Evolutionary conservation across 139 green algal genomes (phyloP).

Genomic region (Picochlorum sp.): DNA sequence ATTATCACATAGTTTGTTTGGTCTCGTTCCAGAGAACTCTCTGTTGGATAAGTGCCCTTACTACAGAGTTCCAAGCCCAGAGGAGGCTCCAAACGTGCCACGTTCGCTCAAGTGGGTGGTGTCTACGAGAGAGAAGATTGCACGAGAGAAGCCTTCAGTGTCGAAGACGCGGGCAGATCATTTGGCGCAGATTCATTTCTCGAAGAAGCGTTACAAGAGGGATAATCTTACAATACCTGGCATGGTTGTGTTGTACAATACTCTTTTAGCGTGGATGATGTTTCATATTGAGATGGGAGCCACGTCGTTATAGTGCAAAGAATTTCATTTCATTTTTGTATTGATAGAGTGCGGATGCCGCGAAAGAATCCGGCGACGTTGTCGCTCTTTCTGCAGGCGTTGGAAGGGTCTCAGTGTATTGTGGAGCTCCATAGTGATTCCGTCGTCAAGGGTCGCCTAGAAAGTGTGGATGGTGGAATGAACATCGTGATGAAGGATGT

Average conservation of each 20-base stretch:
- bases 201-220: constrained; percentile 2
- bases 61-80: constrained; percentile 7
- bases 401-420: constrained; percentile 31
- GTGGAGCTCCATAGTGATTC: constrained; percentile 36
- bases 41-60: constrained; percentile 21
- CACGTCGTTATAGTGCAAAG: constrained; percentile 6
- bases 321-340: constrained; percentile 1
- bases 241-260: constrained; percentile 22
- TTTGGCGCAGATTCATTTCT: too few species aligned
- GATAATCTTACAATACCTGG: constrained; percentile 7
- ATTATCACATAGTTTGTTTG: constrained; percentile 10
- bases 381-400: constrained; percentile 30
- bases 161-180: too few species aligned
- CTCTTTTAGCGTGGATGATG: constrained; percentile 22
- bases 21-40: constrained; percentile 12
- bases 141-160: too few species aligned
- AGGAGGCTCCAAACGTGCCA: neutral
- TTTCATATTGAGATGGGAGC: constrained; percentile 24
- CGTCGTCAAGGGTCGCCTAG: constrained; percentile 28
- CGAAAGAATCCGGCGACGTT: constrained; percentile 6
- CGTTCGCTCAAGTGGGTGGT: too few species aligned
- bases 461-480: constrained; percentile 23
- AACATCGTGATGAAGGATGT: constrained; percentile 30
- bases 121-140: too few species aligned
- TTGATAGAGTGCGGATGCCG: neutral